Percentiles rank a stretch among this genome's conserved stretches.
Evolutionary conservation across 805 yeast genomes (phyloP).

Genomic region (Yamadazyma phyllophila): DNA sequence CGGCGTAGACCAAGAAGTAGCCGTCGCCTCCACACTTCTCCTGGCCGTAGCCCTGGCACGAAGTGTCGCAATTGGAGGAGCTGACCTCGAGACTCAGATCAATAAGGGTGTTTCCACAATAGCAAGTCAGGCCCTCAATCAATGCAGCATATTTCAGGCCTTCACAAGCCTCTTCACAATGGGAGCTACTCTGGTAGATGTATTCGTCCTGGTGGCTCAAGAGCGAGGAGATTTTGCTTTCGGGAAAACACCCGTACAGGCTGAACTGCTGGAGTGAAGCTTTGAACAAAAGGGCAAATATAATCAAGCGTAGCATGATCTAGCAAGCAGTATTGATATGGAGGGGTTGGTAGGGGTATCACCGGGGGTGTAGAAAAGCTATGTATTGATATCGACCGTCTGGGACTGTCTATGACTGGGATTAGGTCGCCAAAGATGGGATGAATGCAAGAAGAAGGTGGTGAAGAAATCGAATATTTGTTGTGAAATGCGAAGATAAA

Average conservation of each 20-base stretch:
- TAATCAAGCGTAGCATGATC: background rate
- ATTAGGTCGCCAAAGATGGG: background rate
- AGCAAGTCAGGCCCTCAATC: constrained; percentile 35
- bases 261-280: constrained; percentile 11
- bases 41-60: constrained; percentile 35
- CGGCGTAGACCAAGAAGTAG: constrained; percentile 31
- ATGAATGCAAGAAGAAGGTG: background rate
- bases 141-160: constrained; percentile 38
- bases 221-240: constrained; percentile 26
- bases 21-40: constrained; percentile 40
- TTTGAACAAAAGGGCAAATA: background rate
- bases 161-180: constrained; percentile 54
- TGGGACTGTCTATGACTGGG: too few relatives aligned
- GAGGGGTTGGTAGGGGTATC: too few relatives aligned
- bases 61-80: constrained; percentile 26
- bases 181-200: constrained; percentile 56
- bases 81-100: constrained; percentile 26
- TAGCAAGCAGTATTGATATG: too few relatives aligned
- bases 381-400: too few relatives aligned
- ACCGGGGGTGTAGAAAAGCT: too few relatives aligned
- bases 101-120: constrained; percentile 34
- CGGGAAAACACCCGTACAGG: constrained; percentile 23
- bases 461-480: background rate
- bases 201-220: constrained; percentile 47
- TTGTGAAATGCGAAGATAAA: constrained; percentile 3